Evolutionary conservation across 805 yeast species (phyloP), one percentile per base, ranked within the genome.

Genomic region (Cyberlindnera veronae): DNA sequence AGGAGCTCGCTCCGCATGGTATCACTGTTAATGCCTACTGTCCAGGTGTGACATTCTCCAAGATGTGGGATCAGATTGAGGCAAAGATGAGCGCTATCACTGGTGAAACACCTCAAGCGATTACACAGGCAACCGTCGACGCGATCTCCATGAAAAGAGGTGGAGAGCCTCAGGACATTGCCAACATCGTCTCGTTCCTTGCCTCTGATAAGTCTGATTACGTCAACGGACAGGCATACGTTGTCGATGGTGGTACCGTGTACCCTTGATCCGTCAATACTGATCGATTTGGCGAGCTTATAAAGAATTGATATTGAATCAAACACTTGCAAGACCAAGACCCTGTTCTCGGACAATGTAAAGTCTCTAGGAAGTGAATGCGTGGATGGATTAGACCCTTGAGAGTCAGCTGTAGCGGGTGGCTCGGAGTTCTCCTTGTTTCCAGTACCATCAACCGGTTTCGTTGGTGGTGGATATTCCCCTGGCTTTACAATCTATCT

Each of bases 181-280:
- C 66, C 10, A 52, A 55, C 24, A 39, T 60, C 28, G 62, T 62
- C 16, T 51, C 60, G 16, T 66, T 62, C 49, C 47, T 66, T 23
- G 66, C 63, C 5, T 40, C 54, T 39, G 62, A 58, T 11, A 65
- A 62, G 43, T 58, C 68, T 10, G 53, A 55, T 22, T 62, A 55
- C 39, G 45, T 64, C 20, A 65, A 64, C 23, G 69, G 69, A 12
- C 58, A 58, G 30, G 51, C 55, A 4, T 38, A 55, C 18, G 38
- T 58, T 15, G 62, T 60, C 31, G 68, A 65, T 42, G 69, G 68
- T 30, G 71, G 71, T n/a, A n/a, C n/a, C n/a, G n/a, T n/a, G n/a
- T n/a, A n/a, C n/a, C n/a, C n/a, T n/a, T n/a, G n/a, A n/a, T n/a
- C n/a, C n/a, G n/a, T n/a, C n/a, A n/a, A n/a, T n/a, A n/a, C n/a